Evolutionary conservation across 148 eudicot genomes (phyloP).

Genomic region (Amaranthus hypochondriacus): DNA sequence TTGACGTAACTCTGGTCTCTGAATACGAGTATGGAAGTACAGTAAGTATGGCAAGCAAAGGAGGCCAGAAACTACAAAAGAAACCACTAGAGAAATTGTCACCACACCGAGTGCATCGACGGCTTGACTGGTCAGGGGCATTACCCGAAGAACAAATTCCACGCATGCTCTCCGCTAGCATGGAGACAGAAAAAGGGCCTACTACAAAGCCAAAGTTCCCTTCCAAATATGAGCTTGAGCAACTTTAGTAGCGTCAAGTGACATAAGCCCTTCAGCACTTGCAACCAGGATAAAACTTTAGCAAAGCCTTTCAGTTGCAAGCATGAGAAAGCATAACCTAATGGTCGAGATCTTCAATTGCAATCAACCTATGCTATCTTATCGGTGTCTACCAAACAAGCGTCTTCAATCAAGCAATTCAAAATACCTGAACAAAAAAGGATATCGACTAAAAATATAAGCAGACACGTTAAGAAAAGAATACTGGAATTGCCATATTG

Average conservation of each 20-base stretch:
- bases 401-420: neutral
- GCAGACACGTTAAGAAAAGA: too few species aligned
- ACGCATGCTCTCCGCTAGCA: constrained; percentile 99
- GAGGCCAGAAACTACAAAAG: constrained; percentile 60
- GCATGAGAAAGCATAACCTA: neutral
- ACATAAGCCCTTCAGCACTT: constrained; percentile 27
- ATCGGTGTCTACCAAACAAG: neutral
- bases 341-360: neutral
- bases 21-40: constrained; percentile 66
- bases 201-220: constrained; percentile 29
- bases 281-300: neutral
- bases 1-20: constrained; percentile 36
- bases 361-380: neutral
- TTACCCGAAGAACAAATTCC: constrained; percentile 89
- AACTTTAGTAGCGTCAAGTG: constrained; percentile 39
- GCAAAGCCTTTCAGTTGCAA: neutral
- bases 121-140: constrained; percentile 91
- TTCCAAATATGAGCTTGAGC: constrained; percentile 30
- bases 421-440: constrained; percentile 6
- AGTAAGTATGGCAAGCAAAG: constrained; percentile 63
- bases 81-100: constrained; percentile 71
- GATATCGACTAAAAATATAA: neutral
- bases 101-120: constrained; percentile 99
- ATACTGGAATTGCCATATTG: too few species aligned
- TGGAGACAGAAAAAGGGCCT: constrained; percentile 56